These are phyloP conservation scores for Schizothecium vesticola DNA, from an alignment of 495 filamentous ascomycete genomes.

Conservation along the genomic window DNA sequence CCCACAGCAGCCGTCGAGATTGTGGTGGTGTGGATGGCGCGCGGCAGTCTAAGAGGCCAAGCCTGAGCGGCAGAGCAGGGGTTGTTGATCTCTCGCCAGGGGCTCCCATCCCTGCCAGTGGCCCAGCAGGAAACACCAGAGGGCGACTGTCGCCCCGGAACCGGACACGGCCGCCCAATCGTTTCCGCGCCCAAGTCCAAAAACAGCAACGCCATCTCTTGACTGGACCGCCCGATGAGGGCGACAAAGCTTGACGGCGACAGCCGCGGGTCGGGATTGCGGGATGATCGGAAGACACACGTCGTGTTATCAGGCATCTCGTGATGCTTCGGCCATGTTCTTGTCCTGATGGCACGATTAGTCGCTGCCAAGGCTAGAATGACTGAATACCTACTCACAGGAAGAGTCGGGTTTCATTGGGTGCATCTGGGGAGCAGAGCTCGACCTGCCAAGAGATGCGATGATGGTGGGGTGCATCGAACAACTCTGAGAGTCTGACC, in stretches of 20 bases:
- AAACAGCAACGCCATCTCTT: neutral
- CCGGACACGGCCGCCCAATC: constrained; percentile 20
- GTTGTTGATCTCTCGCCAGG: constrained; percentile 5
- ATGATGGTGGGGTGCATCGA: neutral
- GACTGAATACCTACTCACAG: neutral
- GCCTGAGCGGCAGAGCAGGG: constrained; percentile 11
- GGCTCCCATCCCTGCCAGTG: constrained; percentile 9
- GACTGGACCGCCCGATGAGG: neutral
- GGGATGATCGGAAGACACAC: neutral
- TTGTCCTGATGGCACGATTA: neutral
- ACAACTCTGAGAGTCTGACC: constrained; percentile 1
- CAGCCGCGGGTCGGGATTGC: neutral
- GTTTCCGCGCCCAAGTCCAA: constrained; percentile 13
- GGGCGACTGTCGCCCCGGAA: neutral
- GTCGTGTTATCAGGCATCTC: neutral
- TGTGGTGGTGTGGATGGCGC: constrained; percentile 10
- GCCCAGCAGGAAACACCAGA: neutral
- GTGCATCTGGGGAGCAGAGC: neutral
- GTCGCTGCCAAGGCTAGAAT: neutral
- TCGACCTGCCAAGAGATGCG: constrained; percentile 1
- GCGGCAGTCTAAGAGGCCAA: constrained; percentile 11
- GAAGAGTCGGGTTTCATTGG: neutral
- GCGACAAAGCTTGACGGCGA: neutral
- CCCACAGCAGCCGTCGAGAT: constrained; percentile 2
- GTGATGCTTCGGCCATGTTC: neutral